phyloP scores from a whole-genome alignment of 495 filamentous ascomycete species.

The Thozetella sp. region DNA sequence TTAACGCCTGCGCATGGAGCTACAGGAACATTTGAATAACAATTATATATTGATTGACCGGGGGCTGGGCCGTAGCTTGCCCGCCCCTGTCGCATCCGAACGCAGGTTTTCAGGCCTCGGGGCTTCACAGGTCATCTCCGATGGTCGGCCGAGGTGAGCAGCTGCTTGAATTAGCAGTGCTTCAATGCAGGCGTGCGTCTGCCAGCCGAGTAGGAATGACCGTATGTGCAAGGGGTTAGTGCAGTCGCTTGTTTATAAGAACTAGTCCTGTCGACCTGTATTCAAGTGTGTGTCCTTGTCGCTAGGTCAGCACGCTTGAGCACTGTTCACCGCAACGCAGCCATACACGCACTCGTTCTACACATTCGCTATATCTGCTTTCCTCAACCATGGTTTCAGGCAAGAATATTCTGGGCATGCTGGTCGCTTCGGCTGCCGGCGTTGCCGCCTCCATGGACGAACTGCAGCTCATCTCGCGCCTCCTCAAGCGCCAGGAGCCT shows the following conservation, averaged over 20 bases:
- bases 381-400: slow-evolving; percentile 12
- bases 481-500: slow-evolving; percentile 37
- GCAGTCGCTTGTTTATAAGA: no score
- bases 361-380: neutral
- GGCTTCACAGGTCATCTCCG: neutral
- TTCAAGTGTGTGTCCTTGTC: no score
- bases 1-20: no score
- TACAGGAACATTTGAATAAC: no score
- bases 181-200: neutral
- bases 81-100: no score
- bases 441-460: slow-evolving; percentile 17
- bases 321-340: neutral
- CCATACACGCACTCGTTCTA: neutral
- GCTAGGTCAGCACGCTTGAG: no score
- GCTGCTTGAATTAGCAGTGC: neutral
- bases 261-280: no score
- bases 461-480: slow-evolving; percentile 6
- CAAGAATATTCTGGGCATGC: slow-evolving; percentile 11
- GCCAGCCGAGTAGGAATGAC: no score
- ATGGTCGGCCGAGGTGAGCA: neutral
- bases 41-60: no score
- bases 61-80: no score
- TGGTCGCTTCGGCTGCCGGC: slow-evolving; percentile 10
- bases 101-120: neutral
- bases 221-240: no score